Base-by-base conservation (phyloP, 192 early-diverging fungal genomes). In the Backusella sp. region DNA sequence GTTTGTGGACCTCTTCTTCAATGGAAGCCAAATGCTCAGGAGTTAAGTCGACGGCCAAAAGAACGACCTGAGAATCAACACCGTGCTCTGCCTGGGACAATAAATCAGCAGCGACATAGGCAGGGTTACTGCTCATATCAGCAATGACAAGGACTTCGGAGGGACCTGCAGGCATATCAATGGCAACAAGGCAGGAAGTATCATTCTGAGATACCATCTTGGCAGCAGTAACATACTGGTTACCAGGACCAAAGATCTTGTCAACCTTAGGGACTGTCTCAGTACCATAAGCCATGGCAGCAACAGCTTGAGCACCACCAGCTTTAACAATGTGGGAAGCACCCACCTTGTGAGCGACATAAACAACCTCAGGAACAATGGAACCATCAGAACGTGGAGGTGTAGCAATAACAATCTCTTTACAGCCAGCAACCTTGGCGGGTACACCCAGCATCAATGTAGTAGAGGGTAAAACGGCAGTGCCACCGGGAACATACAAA, bases 241-340 rank as follows among this genome's bases (percentile, higher is more conserved):
- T 99, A 46, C 98, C 98, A 9, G 98, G 98, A 35, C 98, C 98
- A 84, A 96, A 99, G 82, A 99, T 99, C 91, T 99, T 99, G 84
- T 99, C 98, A 9, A 99, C 98, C 85, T 99, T 99, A 70, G 97
- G 96, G 52, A 98, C 92, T 0, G 89, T 89, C 79, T 95, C 92
- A 4, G 98, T 99, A 44, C 98, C 98, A 77, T 98, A 98, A n/a
- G 98, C 98, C 94, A 99, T 94, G 11, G 97, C 97, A 23, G 96
- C 98, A 53, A 99, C 94, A 6, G 97, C 98, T 82, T 99, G 98
- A 3, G 98, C 97, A 68, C 98, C 98, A 72, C 98, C 98, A 2
- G 97, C 98, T 70, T 91, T 85, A 52, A 99, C 85, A 70, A 99
- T 91, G 69, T 92, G 90, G 3, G 92, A 88, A n/a, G 96, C 98